Conservation (phyloP, 345 rosid genomes). For the Corchorus capsularis region DNA sequence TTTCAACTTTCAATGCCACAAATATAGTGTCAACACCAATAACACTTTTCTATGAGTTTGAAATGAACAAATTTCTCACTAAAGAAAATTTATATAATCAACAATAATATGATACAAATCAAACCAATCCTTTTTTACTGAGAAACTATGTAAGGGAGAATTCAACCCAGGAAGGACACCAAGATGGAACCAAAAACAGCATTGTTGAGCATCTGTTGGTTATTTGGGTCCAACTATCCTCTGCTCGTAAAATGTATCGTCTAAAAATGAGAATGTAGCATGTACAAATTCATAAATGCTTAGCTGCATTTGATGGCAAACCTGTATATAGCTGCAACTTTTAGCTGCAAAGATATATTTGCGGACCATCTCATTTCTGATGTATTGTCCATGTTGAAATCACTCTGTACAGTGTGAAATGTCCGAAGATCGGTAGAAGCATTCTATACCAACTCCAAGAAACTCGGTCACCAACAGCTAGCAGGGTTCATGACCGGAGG, state of each 20-base stretch:
- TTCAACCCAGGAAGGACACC: conserved; percentile 11
- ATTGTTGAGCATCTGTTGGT: background rate
- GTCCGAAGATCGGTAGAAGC: conserved; percentile 22
- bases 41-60: background rate
- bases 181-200: conserved; percentile 7
- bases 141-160: background rate
- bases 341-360: background rate
- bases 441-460: conserved; percentile 21
- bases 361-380: conserved; percentile 7
- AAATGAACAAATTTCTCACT: conserved; percentile 18
- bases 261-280: background rate
- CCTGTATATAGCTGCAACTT: background rate
- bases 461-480: conserved; percentile 26
- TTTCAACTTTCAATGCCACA: background rate
- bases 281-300: conserved; percentile 14
- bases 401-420: conserved; percentile 47
- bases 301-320: background rate
- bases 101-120: conserved; percentile 19
- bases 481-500: conserved; percentile 22
- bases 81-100: background rate
- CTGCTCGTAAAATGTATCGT: background rate
- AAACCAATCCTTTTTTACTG: background rate
- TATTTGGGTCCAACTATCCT: background rate
- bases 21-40: background rate
- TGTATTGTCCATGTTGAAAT: conserved; percentile 22